These are phyloP conservation scores for Boletales sp. DNA, from an alignment of 768 basidiomycete species.

Conservation along the genomic window DNA sequence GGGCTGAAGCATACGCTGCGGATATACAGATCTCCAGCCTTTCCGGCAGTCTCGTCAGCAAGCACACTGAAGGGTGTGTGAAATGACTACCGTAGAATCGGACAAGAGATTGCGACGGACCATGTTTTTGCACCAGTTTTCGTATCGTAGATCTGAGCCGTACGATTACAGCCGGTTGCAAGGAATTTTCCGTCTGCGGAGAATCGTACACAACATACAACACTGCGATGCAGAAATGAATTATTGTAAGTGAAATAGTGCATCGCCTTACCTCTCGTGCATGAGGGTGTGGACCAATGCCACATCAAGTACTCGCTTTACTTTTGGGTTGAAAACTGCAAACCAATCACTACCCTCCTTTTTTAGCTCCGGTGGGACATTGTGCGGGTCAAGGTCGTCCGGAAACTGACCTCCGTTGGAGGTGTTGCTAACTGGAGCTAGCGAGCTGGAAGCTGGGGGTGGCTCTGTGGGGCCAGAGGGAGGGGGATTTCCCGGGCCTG, in stretches of 20 bases:
- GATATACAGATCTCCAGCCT: constrained; percentile 84
- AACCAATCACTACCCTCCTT: constrained; percentile 87
- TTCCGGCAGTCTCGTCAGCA: constrained; percentile 67
- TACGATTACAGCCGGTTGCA: constrained; percentile 95
- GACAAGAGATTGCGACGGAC: constrained; percentile 40
- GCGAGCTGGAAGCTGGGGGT: constrained; percentile 17
- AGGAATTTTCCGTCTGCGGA: constrained; percentile 91
- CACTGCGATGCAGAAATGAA: constrained; percentile 38
- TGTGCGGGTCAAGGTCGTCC: constrained; percentile 32
- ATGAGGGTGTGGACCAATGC: constrained; percentile 79
- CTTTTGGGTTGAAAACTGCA: constrained; percentile 80
- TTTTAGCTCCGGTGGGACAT: constrained; percentile 31
- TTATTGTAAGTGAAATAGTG: neutral
- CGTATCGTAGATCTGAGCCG: constrained; percentile 93
- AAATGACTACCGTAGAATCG: constrained; percentile 6
- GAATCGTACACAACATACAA: constrained; percentile 89
- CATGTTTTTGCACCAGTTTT: constrained; percentile 82
- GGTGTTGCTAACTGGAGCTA: constrained; percentile 24
- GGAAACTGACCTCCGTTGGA: constrained; percentile 32
- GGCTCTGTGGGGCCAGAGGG: constrained; percentile 27
- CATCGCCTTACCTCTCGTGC: constrained; percentile 71
- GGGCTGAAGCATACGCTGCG: constrained; percentile 79
- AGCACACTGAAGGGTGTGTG: constrained; percentile 51
- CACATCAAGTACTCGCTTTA: constrained; percentile 77
- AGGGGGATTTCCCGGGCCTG: constrained; percentile 32